Evolutionary conservation across 1,284 basidiomycete genomes (phyloP).

Genomic region (Meira miltonrushii): DNA sequence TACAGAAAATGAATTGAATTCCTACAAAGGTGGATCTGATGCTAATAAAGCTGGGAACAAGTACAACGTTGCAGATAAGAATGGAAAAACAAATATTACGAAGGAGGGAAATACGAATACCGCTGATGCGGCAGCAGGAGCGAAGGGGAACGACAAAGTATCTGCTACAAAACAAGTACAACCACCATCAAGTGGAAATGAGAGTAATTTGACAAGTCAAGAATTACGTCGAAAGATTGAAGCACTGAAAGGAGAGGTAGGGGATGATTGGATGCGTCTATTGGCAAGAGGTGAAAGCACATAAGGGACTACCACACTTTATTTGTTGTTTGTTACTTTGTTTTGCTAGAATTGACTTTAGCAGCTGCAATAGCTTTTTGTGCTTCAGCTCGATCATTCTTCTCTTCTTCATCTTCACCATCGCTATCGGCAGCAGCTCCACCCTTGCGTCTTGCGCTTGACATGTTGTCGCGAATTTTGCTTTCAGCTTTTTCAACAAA

Average conservation of each 20-base stretch:
- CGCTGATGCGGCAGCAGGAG: not conserved
- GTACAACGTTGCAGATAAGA: not conserved
- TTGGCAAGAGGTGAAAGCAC: slow-evolving; percentile 12
- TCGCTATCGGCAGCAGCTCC: slow-evolving; percentile 5
- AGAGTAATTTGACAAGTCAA: slow-evolving; percentile 1
- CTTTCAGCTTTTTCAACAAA: slow-evolving; percentile 44
- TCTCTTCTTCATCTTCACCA: slow-evolving; percentile 5
- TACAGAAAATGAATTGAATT: not conserved
- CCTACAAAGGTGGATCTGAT: not conserved
- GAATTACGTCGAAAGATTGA: slow-evolving; percentile 36
- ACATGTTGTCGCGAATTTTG: slow-evolving; percentile 29
- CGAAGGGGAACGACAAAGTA: not conserved
- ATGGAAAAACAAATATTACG: too few species aligned
- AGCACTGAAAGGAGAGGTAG: slow-evolving; percentile 40
- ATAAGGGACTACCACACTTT: not conserved
- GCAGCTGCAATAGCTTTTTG: slow-evolving; percentile 6
- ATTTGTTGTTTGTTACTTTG: not conserved
- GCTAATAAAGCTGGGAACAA: not conserved
- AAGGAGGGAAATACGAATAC: not conserved
- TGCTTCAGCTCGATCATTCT: slow-evolving; percentile 1
- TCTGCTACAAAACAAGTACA: not conserved
- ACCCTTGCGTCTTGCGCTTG: slow-evolving; percentile 5
- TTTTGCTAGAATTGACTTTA: slow-evolving; percentile 6
- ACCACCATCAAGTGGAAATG: not conserved
- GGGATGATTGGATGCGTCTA: slow-evolving; percentile 48